Base-by-base conservation (phyloP, 2,329 filamentous ascomycete species). In the Ceratocystis albifundus region DNA sequence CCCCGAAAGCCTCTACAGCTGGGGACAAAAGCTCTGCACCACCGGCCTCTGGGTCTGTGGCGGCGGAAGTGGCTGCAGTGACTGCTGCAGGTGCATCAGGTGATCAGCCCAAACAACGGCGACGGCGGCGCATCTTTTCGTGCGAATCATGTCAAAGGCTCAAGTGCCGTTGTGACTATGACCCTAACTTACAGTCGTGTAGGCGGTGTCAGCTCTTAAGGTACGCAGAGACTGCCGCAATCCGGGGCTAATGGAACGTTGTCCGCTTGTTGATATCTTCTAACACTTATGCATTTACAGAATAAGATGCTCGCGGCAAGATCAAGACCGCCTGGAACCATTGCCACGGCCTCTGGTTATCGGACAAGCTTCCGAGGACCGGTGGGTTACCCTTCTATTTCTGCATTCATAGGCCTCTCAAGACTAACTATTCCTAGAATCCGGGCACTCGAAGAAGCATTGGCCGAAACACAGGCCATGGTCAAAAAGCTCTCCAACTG, bases 281-380 rank as follows among this genome's bases (percentile, higher is more conserved):
- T 59, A 63, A 63, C 30, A 20, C 22, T 28, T 45, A 8, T 17
- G 25, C 22, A 4, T 7, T 6, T 22, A 4, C 32, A 68, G 66
- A 68, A 68, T 68, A 17, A 63, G 66, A 3, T 68, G 66, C 25
- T 68, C 66, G 22, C 63, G 66, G 20, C 66, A 68, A 41, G 66
- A 68, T 36, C 66, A 68, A 50, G 66, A 68, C 41, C 62, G 66
- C 1, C 36, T 65, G 12, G 63, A 68, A 22, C 63, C 66, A 25
- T 61, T 68, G 8, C 66, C 66, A 25, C 57, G 66, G 15, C 66
- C 64, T 12, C 20, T 41, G 6, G 30, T 48, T 3, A 32, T 30
- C n/a, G 50, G 25, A 5, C 61, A 59, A 36, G 62, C 62, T 5
- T 64, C 66, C 20, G 66, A 67, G 20, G 62, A 67, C 25, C 36